Evolutionary conservation across 306 rosid species (phyloP).

Genomic region (Echinosophora koreensis): DNA sequence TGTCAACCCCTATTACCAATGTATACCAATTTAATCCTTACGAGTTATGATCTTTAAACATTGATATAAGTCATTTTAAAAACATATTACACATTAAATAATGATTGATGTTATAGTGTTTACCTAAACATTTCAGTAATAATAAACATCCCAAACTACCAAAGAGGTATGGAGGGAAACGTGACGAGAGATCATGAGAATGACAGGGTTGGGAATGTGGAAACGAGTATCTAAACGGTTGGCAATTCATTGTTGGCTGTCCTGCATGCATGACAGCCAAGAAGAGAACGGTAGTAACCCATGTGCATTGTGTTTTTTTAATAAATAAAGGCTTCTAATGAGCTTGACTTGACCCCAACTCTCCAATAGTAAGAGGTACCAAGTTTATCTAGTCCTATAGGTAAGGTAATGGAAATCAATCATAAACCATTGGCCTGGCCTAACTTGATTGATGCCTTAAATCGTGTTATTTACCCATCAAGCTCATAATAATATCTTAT

Average conservation of each 20-base stretch:
- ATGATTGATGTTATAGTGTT: no score
- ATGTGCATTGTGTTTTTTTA: slow-evolving; percentile 49
- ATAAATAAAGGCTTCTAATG: background rate
- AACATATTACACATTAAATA: no score
- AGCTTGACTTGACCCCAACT: background rate
- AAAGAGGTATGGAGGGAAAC: no score
- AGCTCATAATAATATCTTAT: no score
- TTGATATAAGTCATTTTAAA: no score
- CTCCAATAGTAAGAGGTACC: background rate
- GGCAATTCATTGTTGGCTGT: slow-evolving; percentile 47
- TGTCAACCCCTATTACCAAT: no score
- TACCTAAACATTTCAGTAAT: no score
- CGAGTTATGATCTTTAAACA: no score
- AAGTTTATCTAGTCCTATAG: background rate
- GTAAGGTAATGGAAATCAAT: background rate
- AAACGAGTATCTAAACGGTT: background rate
- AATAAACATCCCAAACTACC: no score
- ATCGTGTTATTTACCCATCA: slow-evolving; percentile 1
- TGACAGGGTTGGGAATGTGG: background rate
- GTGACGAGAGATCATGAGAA: background rate
- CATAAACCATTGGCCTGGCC: slow-evolving; percentile 22
- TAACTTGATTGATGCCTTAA: slow-evolving; percentile 9
- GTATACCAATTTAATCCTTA: no score
- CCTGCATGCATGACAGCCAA: slow-evolving; percentile 48
- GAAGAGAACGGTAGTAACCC: slow-evolving; percentile 31